Base-by-base conservation (phyloP, 768 basidiomycete species). In the Podaxis pistillaris region DNA sequence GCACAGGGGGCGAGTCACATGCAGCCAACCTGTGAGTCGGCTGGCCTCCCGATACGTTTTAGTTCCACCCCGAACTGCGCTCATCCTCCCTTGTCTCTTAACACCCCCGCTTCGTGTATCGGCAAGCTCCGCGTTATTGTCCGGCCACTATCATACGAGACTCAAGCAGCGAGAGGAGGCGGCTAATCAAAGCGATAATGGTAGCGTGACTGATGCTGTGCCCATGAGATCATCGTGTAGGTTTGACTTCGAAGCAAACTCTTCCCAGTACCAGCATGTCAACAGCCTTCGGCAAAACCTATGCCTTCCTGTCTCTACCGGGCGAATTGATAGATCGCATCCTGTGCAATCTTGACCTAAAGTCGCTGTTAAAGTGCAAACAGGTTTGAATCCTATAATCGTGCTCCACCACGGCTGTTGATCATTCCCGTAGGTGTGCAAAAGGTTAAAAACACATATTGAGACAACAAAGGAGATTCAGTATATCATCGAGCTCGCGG, bases 401-500 rank as follows among this genome's bases (percentile, higher is more conserved):
- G 19, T 38, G 22, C 38, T 9, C 38, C 12, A 38, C 37, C 8
- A 24, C 15, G 37, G n/a, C 24, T 8, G 8, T 37, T 61, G 13
- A 47, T 22, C 38, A 4, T 30, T 17, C 30, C 13, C 38, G 24
- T 46, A 74, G 80, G 73, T 76, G 30, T 80, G 74, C 62, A 74
- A 56, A 49, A 66, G 68, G 19, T 67, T 82, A 51, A 68, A 65
- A 38, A 54, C 64, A 9, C 36, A 69, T 2, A 66, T 80, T 13
- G 70, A 65, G 22, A 56, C 66, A 22, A 75, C 73, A 24, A 70
- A 77, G 4, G 64, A 62, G 5, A 73, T 80, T 50, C 78, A 78
- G 63, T 80, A 81, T 53, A 71, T 63, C 17, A 77, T 84, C 52
- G 80, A 84, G 57, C 77, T 86, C 11, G 77, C 76, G 15, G 71